Percentiles rank a stretch among this genome's conserved stretches.
Conservation (phyloP, 2,329 filamentous ascomycete species). For the Lecanicillium sp. region DNA sequence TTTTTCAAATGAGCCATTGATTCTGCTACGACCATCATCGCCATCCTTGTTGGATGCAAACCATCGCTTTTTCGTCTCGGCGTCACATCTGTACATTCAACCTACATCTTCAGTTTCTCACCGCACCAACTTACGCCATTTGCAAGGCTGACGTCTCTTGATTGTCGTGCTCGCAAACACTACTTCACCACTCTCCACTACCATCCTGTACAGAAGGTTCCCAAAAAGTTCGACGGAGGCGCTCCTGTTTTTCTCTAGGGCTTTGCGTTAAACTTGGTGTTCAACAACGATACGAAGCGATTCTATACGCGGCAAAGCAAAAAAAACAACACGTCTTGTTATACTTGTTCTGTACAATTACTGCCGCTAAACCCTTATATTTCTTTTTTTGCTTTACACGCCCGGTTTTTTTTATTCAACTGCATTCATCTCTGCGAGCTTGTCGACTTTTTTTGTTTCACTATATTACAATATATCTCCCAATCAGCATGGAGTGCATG, state of each 20-base stretch:
- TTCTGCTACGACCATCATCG: conserved; percentile 22
- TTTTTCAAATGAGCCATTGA: conserved; percentile 34
- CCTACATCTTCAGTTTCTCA: conserved; percentile 1
- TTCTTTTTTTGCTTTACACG: conserved; percentile 11
- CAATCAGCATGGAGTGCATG: conserved; percentile 67
- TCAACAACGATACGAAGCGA: conserved; percentile 1
- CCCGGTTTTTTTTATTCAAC: conserved; percentile 21
- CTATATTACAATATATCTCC: conserved; percentile 10
- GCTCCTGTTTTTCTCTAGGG: too few relatives aligned
- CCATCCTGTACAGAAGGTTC: conserved; percentile 3
- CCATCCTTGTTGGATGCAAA: conserved; percentile 14
- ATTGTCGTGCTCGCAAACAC: conserved; percentile 4
- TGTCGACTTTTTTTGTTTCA: conserved; percentile 15
- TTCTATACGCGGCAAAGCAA: neutral
- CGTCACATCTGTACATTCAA: conserved; percentile 25
- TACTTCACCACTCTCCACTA: neutral
- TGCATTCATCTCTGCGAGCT: conserved; percentile 18
- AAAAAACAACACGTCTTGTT: conserved; percentile 1
- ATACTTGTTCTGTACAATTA: conserved; percentile 9
- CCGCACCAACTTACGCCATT: neutral
- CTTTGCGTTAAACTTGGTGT: conserved; percentile 2
- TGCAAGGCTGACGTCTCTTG: neutral
- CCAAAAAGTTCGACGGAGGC: too few relatives aligned
- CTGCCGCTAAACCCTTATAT: conserved; percentile 7
- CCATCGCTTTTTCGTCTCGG: conserved; percentile 12